Evolutionary conservation across 1,139 yeast species (phyloP).

Genomic region (Protomyces lactucae-debilis): DNA sequence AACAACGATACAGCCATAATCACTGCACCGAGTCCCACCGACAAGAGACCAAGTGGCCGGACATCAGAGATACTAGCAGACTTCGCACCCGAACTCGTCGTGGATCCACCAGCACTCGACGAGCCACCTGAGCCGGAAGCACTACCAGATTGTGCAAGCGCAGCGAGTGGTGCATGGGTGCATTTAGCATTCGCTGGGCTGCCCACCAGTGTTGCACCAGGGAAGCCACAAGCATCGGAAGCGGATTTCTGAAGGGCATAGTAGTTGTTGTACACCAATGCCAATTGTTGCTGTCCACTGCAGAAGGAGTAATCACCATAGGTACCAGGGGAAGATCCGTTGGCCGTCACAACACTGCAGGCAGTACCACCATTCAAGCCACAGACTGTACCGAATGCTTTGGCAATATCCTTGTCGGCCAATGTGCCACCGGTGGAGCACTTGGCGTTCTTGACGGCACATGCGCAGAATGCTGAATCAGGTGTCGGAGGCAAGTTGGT

Average conservation of each 20-base stretch:
- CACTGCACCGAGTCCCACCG: not conserved
- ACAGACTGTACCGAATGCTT: conserved; percentile 49
- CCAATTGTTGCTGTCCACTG: conserved; percentile 48
- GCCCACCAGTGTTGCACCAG: conserved; percentile 13
- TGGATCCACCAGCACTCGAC: not conserved
- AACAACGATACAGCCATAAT: not conserved
- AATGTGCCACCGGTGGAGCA: conserved; percentile 47
- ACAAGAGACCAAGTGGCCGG: not conserved
- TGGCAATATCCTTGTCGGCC: conserved; percentile 39
- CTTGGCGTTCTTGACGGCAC: conserved; percentile 49
- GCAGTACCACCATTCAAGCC: conserved; percentile 41
- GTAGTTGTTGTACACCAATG: conserved; percentile 51
- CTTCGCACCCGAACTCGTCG: not conserved
- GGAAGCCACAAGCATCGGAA: conserved; percentile 29
- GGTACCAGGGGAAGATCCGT: conserved; percentile 47
- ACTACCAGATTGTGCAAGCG: not conserved
- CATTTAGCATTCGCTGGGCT: conserved; percentile 12
- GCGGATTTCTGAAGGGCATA: conserved; percentile 40
- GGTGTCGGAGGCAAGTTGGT: conserved; percentile 52
- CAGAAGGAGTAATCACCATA: conserved; percentile 62
- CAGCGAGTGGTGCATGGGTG: conserved; percentile 10
- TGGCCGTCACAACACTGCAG: conserved; percentile 50
- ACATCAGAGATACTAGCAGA: not conserved
- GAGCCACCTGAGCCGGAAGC: not conserved
- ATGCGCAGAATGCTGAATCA: conserved; percentile 51